Evolutionary conservation across 148 eudicot genomes (phyloP).

Genomic region (Rheum nobile): DNA sequence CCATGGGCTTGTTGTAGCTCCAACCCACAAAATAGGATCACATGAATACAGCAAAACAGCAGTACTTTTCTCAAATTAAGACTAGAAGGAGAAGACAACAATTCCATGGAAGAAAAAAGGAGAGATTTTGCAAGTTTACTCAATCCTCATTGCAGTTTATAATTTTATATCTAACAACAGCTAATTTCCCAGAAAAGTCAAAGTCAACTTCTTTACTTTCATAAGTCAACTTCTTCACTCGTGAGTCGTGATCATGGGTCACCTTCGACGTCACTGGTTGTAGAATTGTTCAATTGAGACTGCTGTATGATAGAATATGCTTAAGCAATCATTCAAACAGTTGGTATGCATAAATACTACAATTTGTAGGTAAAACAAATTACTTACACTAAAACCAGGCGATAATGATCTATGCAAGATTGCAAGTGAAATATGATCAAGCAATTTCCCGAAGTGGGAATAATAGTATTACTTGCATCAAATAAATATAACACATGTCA

Average conservation of each 20-base stretch:
- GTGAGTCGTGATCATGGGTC: neutral
- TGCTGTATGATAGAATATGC: neutral
- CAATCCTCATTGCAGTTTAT: neutral
- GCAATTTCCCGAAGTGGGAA: no score
- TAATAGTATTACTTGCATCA: no score
- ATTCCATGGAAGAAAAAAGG: neutral
- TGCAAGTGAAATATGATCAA: no score
- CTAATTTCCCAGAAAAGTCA: neutral
- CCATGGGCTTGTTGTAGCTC: neutral
- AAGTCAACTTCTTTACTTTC: neutral
- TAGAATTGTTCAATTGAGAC: neutral
- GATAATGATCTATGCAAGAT: no score
- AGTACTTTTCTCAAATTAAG: neutral
- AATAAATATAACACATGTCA: no score
- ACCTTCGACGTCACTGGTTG: neutral
- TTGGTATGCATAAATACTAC: neutral
- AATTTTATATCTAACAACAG: neutral
- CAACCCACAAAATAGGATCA: neutral
- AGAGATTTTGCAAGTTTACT: neutral
- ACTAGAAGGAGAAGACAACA: neutral
- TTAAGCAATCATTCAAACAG: neutral
- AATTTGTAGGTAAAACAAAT: no score
- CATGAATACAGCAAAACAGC: neutral
- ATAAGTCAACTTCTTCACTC: neutral
- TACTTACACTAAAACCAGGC: no score